These are phyloP conservation scores for Rhypophila decipiens DNA, from an alignment of 495 filamentous ascomycete species.

Conservation along the genomic window DNA sequence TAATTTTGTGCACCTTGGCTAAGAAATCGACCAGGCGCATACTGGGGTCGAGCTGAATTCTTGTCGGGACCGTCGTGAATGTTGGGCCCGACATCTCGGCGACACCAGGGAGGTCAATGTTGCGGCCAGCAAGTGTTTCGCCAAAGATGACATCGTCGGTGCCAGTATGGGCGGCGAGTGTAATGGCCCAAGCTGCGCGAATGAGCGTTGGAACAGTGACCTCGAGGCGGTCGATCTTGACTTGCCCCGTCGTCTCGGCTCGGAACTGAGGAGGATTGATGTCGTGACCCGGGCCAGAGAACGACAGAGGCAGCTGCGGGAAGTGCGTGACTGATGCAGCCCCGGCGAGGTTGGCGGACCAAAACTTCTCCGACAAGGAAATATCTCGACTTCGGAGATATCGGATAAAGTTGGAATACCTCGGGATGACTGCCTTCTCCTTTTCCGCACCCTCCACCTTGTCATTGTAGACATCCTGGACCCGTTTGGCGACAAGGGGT, in stretches of 20 bases:
- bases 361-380: constrained; percentile 18
- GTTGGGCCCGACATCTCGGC: constrained; percentile 46
- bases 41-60: constrained; percentile 19
- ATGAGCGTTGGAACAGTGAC: constrained; percentile 28
- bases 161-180: constrained; percentile 30
- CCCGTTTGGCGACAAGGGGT: constrained; percentile 38
- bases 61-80: constrained; percentile 53
- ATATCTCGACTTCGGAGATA: constrained; percentile 16
- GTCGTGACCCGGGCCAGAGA: too few relatives aligned
- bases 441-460: background rate
- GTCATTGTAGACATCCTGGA: constrained; percentile 25
- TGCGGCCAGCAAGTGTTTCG: constrained; percentile 37
- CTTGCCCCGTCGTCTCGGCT: constrained; percentile 4
- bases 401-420: constrained; percentile 27
- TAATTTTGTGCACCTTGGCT: constrained; percentile 26
- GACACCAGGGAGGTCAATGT: constrained; percentile 40
- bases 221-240: constrained; percentile 8
- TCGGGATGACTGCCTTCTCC: background rate
- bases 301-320: constrained; percentile 12
- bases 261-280: constrained; percentile 6
- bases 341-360: constrained; percentile 12
- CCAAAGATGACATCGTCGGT: constrained; percentile 39
- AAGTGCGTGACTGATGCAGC: constrained; percentile 11
- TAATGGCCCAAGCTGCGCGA: constrained; percentile 37
- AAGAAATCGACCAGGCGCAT: constrained; percentile 11